Base-by-base conservation (phyloP, 2,329 filamentous ascomycete genomes). In the Sporothrix globosa region DNA sequence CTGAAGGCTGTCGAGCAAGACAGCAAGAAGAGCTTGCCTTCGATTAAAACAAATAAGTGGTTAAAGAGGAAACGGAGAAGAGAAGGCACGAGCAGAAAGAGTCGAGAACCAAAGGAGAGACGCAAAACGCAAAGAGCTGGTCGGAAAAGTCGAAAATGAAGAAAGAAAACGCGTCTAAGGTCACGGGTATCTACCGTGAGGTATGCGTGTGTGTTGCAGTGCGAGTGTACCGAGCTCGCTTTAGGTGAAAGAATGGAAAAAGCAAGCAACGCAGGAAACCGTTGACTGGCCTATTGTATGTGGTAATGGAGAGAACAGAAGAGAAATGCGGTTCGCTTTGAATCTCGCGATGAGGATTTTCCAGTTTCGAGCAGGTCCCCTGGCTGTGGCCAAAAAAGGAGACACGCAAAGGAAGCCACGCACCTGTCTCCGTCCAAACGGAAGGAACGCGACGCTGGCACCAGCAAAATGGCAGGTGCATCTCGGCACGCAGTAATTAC, bases 141-240 rank as follows among this genome's bases (percentile, higher is more conserved):
- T 52, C 14, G 41, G 24, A 53, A 66, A 60, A 13, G 50, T 17
- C 46, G 34, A 56, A 60, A 46, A 34, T 2, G 24, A 70, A 60
- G 30, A 13, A 54, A 60, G 53, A 52, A 67, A 69, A 69, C 70
- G 70, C 70, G 70, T 71, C 67, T 24, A 71, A 30, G 50, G 30
- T 44, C 34, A 60, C 66, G 41, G 58, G 66, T 69, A 46, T 67
- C 46, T 63, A 21, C 46, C 24, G 68, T 48, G 68, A 61, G 34
- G 50, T 54, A 24, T 30, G 46, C 34, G 53, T 24, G 46, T 52
- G 41, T n/a, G 46, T 4, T 52, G 63, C 13, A 21, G 46, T 63
- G 58, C 39, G 58, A 63, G 58, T 46, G 39, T 46, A 46, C 58
- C 34, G 58, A 46, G 46, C 63, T 52, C 61, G 46, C 10, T n/a